These are phyloP conservation scores for Clitocybe nebularis DNA, from an alignment of 1,284 basidiomycete species.

Conservation along the genomic window DNA sequence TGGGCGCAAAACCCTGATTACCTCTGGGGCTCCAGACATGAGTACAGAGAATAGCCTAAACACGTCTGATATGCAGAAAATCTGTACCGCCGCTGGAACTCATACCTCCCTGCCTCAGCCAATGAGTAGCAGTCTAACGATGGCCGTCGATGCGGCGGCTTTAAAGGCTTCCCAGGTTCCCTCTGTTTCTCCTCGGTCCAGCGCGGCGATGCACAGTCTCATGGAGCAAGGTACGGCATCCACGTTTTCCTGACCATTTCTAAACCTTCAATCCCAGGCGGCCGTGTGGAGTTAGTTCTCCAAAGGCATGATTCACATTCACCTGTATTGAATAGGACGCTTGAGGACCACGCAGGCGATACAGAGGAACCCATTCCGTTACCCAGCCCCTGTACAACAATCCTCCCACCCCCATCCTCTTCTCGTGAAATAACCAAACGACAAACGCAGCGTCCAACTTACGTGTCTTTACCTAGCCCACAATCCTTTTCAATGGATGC, in stretches of 20 bases:
- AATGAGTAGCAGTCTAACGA: conserved; percentile 19
- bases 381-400: conserved; percentile 3
- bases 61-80: conserved; percentile 6
- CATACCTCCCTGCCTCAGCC: conserved; percentile 3
- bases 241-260: conserved; percentile 2
- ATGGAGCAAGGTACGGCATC: conserved; percentile 61
- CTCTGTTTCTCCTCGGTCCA: conserved; percentile 26
- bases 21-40: conserved; percentile 15
- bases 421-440: conserved; percentile 14
- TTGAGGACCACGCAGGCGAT: conserved; percentile 20
- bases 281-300: conserved; percentile 55
- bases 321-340: conserved; percentile 40
- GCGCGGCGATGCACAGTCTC: conserved; percentile 55
- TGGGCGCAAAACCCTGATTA: conserved; percentile 28
- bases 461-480: conserved; percentile 37
- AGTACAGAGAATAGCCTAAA: conserved; percentile 5
- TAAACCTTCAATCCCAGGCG: conserved; percentile 34
- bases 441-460: conserved; percentile 31
- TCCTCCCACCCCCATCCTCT: conserved; percentile 5
- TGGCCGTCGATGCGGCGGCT: conserved; percentile 27
- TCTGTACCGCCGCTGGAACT: conserved; percentile 5
- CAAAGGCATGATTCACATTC: conserved; percentile 39
- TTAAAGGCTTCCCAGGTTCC: conserved; percentile 24
- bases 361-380: conserved; percentile 1
- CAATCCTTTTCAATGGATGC: conserved; percentile 27